Conservation (phyloP, 2,329 filamentous ascomycete species). For the Epichloe aotearoae region DNA sequence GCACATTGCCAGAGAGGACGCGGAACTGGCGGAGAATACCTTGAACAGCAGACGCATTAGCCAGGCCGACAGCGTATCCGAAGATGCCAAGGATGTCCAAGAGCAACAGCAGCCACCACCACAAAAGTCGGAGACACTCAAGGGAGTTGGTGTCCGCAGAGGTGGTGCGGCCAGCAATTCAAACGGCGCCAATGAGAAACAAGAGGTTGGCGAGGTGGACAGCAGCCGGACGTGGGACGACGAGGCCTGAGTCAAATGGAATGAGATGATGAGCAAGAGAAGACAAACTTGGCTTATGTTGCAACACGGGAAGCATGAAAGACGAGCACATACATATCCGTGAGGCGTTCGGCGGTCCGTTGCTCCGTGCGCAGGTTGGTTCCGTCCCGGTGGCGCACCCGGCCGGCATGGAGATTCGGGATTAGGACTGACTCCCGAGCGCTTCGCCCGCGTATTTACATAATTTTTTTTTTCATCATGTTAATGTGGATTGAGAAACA, state of each 20-base stretch:
- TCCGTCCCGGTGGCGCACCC: too few relatives aligned
- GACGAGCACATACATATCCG: too few relatives aligned
- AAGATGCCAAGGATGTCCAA: neutral
- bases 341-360: too few relatives aligned
- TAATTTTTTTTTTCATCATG: too few relatives aligned
- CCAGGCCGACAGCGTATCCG: neutral
- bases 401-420: too few relatives aligned
- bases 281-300: too few relatives aligned
- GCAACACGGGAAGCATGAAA: too few relatives aligned
- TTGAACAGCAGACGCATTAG: neutral
- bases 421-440: too few relatives aligned
- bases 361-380: too few relatives aligned
- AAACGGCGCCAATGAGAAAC: neutral
- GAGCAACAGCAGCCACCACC: neutral
- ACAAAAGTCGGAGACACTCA: slow-evolving; percentile 16
- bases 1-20: slow-evolving; percentile 17
- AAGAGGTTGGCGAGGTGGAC: neutral
- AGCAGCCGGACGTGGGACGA: neutral
- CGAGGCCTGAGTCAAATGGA: neutral
- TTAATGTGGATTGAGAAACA: too few relatives aligned
- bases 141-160: slow-evolving; percentile 14
- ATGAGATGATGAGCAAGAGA: too few relatives aligned
- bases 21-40: neutral
- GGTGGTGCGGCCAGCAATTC: neutral
- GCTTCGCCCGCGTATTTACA: too few relatives aligned